These are phyloP conservation scores for Obba rivulosa DNA, from an alignment of 768 basidiomycete genomes.

Conservation along the genomic window DNA sequence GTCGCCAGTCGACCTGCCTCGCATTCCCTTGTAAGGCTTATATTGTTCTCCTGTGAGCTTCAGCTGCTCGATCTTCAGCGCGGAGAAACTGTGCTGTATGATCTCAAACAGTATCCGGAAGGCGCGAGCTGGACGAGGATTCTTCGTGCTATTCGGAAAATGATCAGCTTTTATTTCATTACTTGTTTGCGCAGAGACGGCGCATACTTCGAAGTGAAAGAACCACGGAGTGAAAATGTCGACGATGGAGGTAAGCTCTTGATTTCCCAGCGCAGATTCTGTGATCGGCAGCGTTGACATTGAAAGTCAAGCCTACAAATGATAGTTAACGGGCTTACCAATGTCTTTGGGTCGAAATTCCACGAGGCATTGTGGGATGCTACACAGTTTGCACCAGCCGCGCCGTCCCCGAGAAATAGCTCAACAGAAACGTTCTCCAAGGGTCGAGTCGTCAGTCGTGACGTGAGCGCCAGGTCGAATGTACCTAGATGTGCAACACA, in stretches of 20 bases:
- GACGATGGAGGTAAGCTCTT: conserved; percentile 55
- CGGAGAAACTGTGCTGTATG: conserved; percentile 65
- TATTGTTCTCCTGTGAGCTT: conserved; percentile 75
- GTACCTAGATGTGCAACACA: conserved; percentile 34
- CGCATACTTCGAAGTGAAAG: conserved; percentile 63
- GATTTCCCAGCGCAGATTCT: conserved; percentile 81
- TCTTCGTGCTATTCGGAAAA: conserved; percentile 26
- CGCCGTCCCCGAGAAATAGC: conserved; percentile 69
- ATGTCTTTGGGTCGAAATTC: conserved; percentile 59
- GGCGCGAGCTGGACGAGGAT: conserved; percentile 66
- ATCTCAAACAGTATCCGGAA: conserved; percentile 71
- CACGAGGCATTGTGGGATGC: conserved; percentile 69
- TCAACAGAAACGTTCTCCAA: conserved; percentile 72
- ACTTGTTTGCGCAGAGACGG: background rate
- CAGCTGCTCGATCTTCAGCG: conserved; percentile 81
- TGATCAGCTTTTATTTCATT: conserved; percentile 2
- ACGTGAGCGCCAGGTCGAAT: conserved; percentile 59
- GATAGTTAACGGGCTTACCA: background rate
- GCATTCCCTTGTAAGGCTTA: conserved; percentile 90
- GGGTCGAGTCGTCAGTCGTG: conserved; percentile 54
- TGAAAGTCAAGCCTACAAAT: background rate
- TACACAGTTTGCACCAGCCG: conserved; percentile 68
- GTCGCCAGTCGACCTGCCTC: conserved; percentile 59
- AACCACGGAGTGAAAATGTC: conserved; percentile 71
- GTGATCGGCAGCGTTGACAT: background rate